Base-by-base conservation (phyloP, 2,329 filamentous ascomycete species). In the Aspergillus nomiae region DNA sequence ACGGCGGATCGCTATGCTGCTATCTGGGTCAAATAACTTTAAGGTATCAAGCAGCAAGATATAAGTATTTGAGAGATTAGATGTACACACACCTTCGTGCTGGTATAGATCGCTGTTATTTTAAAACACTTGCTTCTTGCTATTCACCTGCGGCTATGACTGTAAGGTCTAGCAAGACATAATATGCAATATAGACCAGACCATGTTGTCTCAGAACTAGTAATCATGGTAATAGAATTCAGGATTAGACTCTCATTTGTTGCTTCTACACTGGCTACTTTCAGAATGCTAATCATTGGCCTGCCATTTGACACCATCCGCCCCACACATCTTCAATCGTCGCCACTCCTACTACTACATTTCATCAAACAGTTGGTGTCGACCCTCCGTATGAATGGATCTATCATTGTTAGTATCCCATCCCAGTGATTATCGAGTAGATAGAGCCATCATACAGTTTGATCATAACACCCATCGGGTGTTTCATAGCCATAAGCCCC, bases 1-100 rank as follows among this genome's bases (percentile, higher is more conserved):
- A 30, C 58, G 4, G 41, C 48, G 1, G 62, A 63, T 28, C 64
- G 62, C 1, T 66, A 64, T 57, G 64, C 64, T 45, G 64, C 59
- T 24, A 57, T 66, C 50, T 66, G 64, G 64, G 59, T 62, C 7
- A 62, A 66, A 38, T 54, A 36, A 9, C 1, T 12, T 14, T 0
- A 8, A 24, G 24, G n/a, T 9, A 4, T 46, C 46, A 1, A 3
- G 7, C 19, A n/a, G 9, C 3, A 38, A 38, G 1, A 41, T 19
- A 41, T 9, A 10, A 34, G 9, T 41, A 19, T 3, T 41, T 7
- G 9, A 10, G 19, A 1, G n/a, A 2, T 10, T 16, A 8, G 19
- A 41, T n/a, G 1, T n/a, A 19, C 19, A 19, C 16, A 3, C 14
- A n/a, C 8, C 2, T 9, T 41, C 8, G 9, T 4, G 38, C 19